Percentiles rank a stretch among this genome's conserved stretches.
Conservation (phyloP, 2,329 filamentous ascomycete genomes). For the Cladosporium velox region DNA sequence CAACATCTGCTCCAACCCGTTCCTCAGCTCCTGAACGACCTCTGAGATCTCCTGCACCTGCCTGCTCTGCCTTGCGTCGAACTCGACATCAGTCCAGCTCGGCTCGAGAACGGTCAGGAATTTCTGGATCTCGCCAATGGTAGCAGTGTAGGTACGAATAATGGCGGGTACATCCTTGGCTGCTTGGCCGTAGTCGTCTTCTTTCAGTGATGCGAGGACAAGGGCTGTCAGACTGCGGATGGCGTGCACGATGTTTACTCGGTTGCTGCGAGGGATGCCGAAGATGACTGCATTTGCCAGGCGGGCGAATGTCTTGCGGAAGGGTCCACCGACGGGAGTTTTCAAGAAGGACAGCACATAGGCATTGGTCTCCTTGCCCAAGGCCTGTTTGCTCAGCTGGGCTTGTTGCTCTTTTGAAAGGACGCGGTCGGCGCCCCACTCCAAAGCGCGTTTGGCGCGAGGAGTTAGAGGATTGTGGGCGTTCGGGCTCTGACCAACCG, state of each 20-base stretch:
- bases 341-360: slow-evolving; percentile 49
- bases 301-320: slow-evolving; percentile 69
- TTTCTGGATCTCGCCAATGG: slow-evolving; percentile 68
- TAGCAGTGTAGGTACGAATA: slow-evolving; percentile 69
- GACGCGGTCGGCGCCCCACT: slow-evolving; percentile 31
- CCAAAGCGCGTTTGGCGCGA: slow-evolving; percentile 39
- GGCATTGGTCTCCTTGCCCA: slow-evolving; percentile 46
- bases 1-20: slow-evolving; percentile 66
- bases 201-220: slow-evolving; percentile 70
- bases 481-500: slow-evolving; percentile 50
- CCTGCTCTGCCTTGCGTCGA: slow-evolving; percentile 46
- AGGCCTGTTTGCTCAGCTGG: slow-evolving; percentile 51
- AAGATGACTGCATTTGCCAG: slow-evolving; percentile 68
- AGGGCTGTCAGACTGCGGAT: slow-evolving; percentile 64
- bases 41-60: slow-evolving; percentile 67
- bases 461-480: slow-evolving; percentile 41
- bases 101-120: slow-evolving; percentile 62
- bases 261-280: slow-evolving; percentile 71
- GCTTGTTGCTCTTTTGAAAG: slow-evolving; percentile 56
- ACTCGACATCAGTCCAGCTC: slow-evolving; percentile 78
- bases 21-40: slow-evolving; percentile 65
- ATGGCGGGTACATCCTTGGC: slow-evolving; percentile 75
- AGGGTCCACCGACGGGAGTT: slow-evolving; percentile 63
- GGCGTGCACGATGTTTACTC: slow-evolving; percentile 69
- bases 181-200: slow-evolving; percentile 86